These are phyloP conservation scores for Arthrobotrys pseudoclavata DNA, from an alignment of 2,329 filamentous ascomycete genomes.

Conservation along the genomic window DNA sequence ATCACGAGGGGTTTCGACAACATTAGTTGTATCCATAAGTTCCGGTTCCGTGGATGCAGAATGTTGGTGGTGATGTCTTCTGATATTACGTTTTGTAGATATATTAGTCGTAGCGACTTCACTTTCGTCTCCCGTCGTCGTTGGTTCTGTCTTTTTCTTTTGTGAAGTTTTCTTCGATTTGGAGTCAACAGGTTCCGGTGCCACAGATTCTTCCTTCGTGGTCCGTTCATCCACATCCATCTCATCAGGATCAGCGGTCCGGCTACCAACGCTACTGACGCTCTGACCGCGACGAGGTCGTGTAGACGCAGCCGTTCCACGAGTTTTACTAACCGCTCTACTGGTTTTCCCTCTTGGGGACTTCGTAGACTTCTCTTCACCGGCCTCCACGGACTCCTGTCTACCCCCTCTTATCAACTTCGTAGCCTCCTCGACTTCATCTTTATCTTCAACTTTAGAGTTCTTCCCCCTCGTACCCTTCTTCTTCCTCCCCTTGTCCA, in stretches of 20 bases:
- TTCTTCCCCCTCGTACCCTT: conserved; percentile 22
- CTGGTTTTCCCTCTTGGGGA: conserved; percentile 14
- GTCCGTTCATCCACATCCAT: conserved; percentile 48
- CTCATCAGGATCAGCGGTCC: conserved; percentile 48
- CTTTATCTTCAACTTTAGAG: conserved; percentile 23
- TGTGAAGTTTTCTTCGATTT: conserved; percentile 22
- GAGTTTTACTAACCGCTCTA: conserved; percentile 40
- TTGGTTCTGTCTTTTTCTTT: conserved; percentile 21
- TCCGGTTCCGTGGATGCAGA: conserved; percentile 51
- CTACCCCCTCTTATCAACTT: background rate
- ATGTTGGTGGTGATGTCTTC: conserved; percentile 18
- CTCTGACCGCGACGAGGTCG: conserved; percentile 50
- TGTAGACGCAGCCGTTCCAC: conserved; percentile 48
- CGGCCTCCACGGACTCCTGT: conserved; percentile 37
- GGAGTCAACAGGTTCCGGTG: conserved; percentile 29
- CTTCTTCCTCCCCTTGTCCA: conserved; percentile 45
- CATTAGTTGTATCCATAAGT: background rate
- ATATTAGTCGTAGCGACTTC: background rate
- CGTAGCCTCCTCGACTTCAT: conserved; percentile 22
- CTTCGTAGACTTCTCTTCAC: conserved; percentile 37
- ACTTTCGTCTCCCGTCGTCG: conserved; percentile 9
- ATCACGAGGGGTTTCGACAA: conserved; percentile 33
- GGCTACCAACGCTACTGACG: conserved; percentile 53
- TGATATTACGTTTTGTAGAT: conserved; percentile 1
- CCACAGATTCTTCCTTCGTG: conserved; percentile 50